A percentile compares a stretch with the other conserved stretches of the same genome.
Evolutionary conservation across 371 early-diverging fungal species (phyloP).

Genomic region (Lichtheimia ornata): DNA sequence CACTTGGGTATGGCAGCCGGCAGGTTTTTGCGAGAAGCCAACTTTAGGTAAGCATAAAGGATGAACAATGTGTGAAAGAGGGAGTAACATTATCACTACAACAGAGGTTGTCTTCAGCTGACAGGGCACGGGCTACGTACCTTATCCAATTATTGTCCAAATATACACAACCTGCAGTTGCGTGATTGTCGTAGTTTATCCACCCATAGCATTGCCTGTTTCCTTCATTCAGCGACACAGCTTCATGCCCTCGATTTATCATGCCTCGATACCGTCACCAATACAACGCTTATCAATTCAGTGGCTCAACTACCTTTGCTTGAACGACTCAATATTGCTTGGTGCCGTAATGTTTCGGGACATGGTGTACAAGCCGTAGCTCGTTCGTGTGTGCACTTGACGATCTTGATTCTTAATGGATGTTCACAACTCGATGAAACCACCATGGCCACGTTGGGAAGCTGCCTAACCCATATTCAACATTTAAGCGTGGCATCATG

Average conservation of each 20-base stretch:
- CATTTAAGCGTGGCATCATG: constrained; percentile 55
- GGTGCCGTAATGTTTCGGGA: constrained; percentile 60
- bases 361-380: constrained; percentile 39
- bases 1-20: constrained; percentile 47
- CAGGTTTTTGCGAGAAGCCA: constrained; percentile 50
- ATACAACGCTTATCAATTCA: constrained; percentile 37
- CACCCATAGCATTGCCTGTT: constrained; percentile 46
- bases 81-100: not conserved
- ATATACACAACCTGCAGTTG: constrained; percentile 46
- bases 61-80: not conserved
- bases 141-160: constrained; percentile 54
- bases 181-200: constrained; percentile 53
- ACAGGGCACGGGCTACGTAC: constrained; percentile 48
- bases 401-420: constrained; percentile 49
- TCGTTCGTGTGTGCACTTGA: constrained; percentile 35
- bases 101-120: constrained; percentile 61
- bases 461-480: constrained; percentile 35
- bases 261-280: constrained; percentile 48
- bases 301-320: constrained; percentile 34
- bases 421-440: constrained; percentile 49
- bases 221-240: constrained; percentile 34
- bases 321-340: constrained; percentile 49
- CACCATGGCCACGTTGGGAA: constrained; percentile 40
- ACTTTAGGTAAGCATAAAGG: constrained; percentile 43
- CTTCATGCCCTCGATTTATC: constrained; percentile 50